A percentile compares a stretch with the other conserved stretches of the same genome.
These are phyloP conservation scores for Mycena vitilis DNA, from an alignment of 768 basidiomycete species.

Conservation along the genomic window DNA sequence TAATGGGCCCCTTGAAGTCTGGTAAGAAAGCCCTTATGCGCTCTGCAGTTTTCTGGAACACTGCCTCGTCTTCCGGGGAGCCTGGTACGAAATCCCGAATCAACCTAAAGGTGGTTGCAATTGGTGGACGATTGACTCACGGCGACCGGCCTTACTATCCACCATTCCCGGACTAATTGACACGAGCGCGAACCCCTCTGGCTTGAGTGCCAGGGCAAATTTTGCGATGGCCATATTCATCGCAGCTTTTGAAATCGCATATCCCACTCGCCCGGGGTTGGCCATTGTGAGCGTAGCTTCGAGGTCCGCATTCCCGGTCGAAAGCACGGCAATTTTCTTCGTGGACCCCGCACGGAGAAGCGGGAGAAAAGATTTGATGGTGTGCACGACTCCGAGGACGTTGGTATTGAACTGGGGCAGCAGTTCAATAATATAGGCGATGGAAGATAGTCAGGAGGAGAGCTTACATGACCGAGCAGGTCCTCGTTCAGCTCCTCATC, in stretches of 20 bases:
- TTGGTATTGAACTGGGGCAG: constrained; percentile 26
- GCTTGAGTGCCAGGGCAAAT: constrained; percentile 26
- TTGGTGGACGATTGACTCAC: constrained; percentile 23
- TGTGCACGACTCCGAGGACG: constrained; percentile 28
- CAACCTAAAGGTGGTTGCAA: constrained; percentile 24
- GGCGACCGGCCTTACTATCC: constrained; percentile 23
- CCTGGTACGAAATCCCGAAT: constrained; percentile 24
- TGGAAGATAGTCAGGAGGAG: constrained; percentile 11
- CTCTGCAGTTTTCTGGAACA: constrained; percentile 22
- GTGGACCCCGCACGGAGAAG: constrained; percentile 23
- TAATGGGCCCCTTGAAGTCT: constrained; percentile 29
- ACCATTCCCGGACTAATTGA: constrained; percentile 29
- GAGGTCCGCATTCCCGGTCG: constrained; percentile 23
- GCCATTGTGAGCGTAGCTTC: constrained; percentile 23
- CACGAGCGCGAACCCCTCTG: constrained; percentile 30
- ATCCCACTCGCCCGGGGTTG: constrained; percentile 23
- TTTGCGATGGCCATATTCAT: constrained; percentile 29
- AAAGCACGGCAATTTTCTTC: constrained; percentile 26
- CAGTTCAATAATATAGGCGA: constrained; percentile 20
- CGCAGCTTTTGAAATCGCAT: constrained; percentile 29
- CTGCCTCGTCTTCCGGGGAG: constrained; percentile 27
- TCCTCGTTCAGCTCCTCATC: constrained; percentile 27
- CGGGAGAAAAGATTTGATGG: constrained; percentile 26
- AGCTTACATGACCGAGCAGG: constrained; percentile 25
- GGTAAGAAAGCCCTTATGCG: constrained; percentile 21